These are phyloP conservation scores for Coemansia sp. DNA, from an alignment of 192 early-diverging fungal genomes.

Conservation along the genomic window DNA sequence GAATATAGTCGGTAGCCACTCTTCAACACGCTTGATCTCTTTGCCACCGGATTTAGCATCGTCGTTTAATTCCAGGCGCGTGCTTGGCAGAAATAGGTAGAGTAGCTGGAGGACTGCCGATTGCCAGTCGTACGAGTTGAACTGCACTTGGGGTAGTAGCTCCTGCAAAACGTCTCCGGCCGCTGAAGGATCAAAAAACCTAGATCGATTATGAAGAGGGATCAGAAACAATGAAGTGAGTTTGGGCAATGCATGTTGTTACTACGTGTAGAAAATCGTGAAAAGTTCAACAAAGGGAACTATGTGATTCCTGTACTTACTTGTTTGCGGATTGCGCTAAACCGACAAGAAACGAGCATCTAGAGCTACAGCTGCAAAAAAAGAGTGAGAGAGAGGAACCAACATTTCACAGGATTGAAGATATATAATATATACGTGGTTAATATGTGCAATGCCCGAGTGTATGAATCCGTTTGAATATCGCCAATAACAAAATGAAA, in stretches of 20 bases:
- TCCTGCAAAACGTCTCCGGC: constrained; percentile 74
- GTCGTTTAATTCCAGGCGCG: background rate
- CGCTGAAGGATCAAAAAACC: constrained; percentile 70
- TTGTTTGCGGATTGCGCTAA: constrained; percentile 1
- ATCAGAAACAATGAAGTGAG: background rate
- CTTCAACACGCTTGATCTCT: constrained; percentile 41
- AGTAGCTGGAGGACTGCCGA: constrained; percentile 60
- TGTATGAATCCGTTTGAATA: background rate
- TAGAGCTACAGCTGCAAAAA: background rate
- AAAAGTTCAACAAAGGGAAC: background rate
- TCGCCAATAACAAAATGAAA: background rate
- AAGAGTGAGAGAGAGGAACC: background rate
- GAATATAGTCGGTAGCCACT: constrained; percentile 82
- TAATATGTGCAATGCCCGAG: background rate
- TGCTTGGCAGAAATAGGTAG: constrained; percentile 69
- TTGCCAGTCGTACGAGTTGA: constrained; percentile 66
- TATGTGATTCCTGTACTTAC: background rate
- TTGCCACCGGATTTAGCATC: constrained; percentile 16
- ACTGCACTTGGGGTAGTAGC: constrained; percentile 72
- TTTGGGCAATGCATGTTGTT: background rate
- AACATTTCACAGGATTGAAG: background rate
- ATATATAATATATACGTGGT: background rate
- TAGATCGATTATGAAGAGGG: constrained; percentile 5
- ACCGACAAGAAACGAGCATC: constrained; percentile 1
- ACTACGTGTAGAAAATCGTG: background rate